A percentile compares a stretch with the other conserved stretches of the same genome.
Evolutionary conservation across 495 filamentous ascomycete genomes (phyloP).

Genomic region (Oleoguttula mirabilis): DNA sequence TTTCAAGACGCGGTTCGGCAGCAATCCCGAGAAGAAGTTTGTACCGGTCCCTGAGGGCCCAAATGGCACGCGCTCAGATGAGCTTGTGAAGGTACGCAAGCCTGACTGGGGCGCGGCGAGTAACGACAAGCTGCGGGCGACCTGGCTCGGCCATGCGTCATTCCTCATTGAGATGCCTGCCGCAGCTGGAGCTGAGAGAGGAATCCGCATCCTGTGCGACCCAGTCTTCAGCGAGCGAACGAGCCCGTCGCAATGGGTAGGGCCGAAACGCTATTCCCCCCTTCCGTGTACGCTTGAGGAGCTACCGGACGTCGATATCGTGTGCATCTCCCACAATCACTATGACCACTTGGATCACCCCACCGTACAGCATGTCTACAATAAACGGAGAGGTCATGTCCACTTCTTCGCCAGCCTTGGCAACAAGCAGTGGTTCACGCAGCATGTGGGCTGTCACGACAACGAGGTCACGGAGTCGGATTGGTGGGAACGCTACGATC

Average conservation of each 20-base stretch:
- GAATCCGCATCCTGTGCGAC: conserved; percentile 37
- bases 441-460: conserved; percentile 30
- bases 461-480: conserved; percentile 38
- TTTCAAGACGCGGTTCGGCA: conserved; percentile 23
- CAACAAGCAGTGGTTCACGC: conserved; percentile 28
- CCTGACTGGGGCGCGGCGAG: conserved; percentile 28
- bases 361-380: conserved; percentile 31
- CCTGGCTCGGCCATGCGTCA: conserved; percentile 44
- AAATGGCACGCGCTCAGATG: conserved; percentile 17
- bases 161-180: conserved; percentile 35
- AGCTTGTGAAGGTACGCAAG: conserved; percentile 26
- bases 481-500: conserved; percentile 39
- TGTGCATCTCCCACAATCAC: conserved; percentile 43
- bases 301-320: conserved; percentile 38
- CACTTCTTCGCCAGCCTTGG: conserved; percentile 37
- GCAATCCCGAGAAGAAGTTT: conserved; percentile 23
- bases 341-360: conserved; percentile 41
- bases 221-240: conserved; percentile 43
- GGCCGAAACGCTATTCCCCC: conserved; percentile 40
- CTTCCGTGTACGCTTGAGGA: conserved; percentile 37
- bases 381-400: conserved; percentile 23
- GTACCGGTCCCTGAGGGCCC: conserved; percentile 29
- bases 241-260: conserved; percentile 35
- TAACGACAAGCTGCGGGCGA: conserved; percentile 29
- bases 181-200: conserved; percentile 20